These are phyloP conservation scores for Neofusicoccum laricinum DNA, from an alignment of 2,329 filamentous ascomycete genomes.

Conservation along the genomic window DNA sequence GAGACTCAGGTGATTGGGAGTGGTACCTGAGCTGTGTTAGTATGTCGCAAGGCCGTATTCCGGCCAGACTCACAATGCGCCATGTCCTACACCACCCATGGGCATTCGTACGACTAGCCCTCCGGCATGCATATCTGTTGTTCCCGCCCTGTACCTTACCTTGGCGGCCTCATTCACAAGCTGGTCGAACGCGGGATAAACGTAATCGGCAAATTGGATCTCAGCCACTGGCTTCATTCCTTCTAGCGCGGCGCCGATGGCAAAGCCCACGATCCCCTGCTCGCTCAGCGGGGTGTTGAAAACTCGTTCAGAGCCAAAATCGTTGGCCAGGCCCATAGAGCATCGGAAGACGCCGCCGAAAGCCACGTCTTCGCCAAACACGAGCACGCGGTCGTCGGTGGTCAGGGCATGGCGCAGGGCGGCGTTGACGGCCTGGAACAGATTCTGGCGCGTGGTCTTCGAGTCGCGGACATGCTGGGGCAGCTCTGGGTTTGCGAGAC, in stretches of 20 bases:
- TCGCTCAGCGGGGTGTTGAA: constrained; percentile 96
- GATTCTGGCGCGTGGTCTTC: constrained; percentile 66
- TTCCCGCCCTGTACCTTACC: constrained; percentile 71
- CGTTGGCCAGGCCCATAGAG: constrained; percentile 84
- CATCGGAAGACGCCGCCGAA: constrained; percentile 97
- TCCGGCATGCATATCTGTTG: constrained; percentile 56
- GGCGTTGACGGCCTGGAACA: constrained; percentile 92
- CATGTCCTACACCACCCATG: constrained; percentile 84
- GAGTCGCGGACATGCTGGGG: constrained; percentile 59
- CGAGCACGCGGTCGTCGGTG: constrained; percentile 77
- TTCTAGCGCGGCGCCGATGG: constrained; percentile 83
- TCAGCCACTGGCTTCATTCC: constrained; percentile 92
- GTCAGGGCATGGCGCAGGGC: constrained; percentile 79
- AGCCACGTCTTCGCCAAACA: constrained; percentile 96
- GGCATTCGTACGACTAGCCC: constrained; percentile 89
- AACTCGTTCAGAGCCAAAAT: constrained; percentile 82
- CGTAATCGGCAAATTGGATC: constrained; percentile 94
- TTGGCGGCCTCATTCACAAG: constrained; percentile 92
- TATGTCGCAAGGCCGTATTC: neutral
- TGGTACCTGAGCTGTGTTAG: constrained; percentile 57
- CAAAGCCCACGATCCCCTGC: constrained; percentile 92
- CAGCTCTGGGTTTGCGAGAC: constrained; percentile 71
- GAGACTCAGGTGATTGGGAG: constrained; percentile 81
- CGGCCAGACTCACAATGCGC: constrained; percentile 58
- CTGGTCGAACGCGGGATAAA: constrained; percentile 91